phyloP scores from a whole-genome alignment of 2,329 filamentous ascomycete genomes.

The Davidsoniella australis region DNA sequence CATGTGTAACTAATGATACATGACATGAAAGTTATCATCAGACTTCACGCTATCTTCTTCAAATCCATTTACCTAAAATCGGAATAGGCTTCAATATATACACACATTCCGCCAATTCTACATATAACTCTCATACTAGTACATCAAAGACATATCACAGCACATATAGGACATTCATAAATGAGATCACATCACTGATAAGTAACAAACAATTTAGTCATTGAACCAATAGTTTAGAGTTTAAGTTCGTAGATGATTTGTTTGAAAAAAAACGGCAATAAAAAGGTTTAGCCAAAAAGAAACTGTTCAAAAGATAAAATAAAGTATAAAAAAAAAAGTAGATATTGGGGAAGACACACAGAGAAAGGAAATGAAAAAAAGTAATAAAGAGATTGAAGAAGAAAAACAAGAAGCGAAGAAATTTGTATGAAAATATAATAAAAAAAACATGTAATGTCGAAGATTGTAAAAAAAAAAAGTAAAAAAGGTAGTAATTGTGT shows the following conservation, averaged over 20 bases:
- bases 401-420: conserved; percentile 10
- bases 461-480: background rate
- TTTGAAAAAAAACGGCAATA: too few relatives aligned
- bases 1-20: too few relatives aligned
- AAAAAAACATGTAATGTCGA: background rate
- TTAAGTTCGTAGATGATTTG: too few relatives aligned
- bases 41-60: too few relatives aligned
- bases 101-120: too few relatives aligned
- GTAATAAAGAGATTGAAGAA: conserved; percentile 13
- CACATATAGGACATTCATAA: background rate
- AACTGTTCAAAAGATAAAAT: background rate
- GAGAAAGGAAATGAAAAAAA: conserved; percentile 17
- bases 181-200: background rate
- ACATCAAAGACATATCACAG: background rate
- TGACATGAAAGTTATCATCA: too few relatives aligned
- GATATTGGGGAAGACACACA: conserved; percentile 13
- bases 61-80: too few relatives aligned
- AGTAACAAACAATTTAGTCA: background rate
- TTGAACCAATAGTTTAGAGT: too few relatives aligned
- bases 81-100: too few relatives aligned
- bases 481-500: conserved; percentile 1
- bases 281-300: background rate
- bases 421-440: conserved; percentile 3
- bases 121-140: too few relatives aligned
- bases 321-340: conserved; percentile 1